Base-by-base conservation (phyloP, 2,329 filamentous ascomycete species). In the Penicillium sclerotiorum region DNA sequence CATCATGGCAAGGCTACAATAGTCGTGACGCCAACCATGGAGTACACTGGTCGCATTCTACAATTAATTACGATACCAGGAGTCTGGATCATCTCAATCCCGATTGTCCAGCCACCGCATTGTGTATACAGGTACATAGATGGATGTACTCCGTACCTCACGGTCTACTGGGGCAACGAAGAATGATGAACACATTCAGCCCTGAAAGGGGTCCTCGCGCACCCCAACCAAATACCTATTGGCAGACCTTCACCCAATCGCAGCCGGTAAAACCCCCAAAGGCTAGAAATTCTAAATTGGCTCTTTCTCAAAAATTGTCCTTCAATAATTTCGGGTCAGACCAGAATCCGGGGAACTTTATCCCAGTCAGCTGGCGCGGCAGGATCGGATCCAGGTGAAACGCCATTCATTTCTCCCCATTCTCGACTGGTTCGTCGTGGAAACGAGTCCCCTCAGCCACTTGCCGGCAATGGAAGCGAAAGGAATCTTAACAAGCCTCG, bases 321-420 rank as follows among this genome's bases (percentile, higher is more conserved):
- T 43, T 43, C 27, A 21, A 15, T 17, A 32, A 20, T 33, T 33
- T 13, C 12, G 18, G 39, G 17, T 56, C 47, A 50, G 46, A 53
- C 49, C 23, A 52, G 46, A 60, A 59, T 60, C 57, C 55, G 58
- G 58, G 58, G 58, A 56, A 58, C 30, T 46, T 41, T 36, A 50
- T 36, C 39, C 51, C 18, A 40, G 48, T 49, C 49, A 45, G 42
- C 40, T 46, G 51, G 48, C 48, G 28, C 39, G 30, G 33, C 22
- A 22, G 44, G 32, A 38, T 25, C 25, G 23, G 23, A 27, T 11
- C 17, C 21, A 17, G 17, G 21, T 38, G 21, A 46, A 21, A 30
- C 23, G 23, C 25, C 13, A 28, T 38, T 27, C 32, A 32, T 42
- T 32, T 32, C 25, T 13, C 28, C 21, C 12, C 8, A 9, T 21